These are phyloP conservation scores for Pseudozyma hubeiensis DNA, from an alignment of 1,284 basidiomycete genomes.

Conservation along the genomic window DNA sequence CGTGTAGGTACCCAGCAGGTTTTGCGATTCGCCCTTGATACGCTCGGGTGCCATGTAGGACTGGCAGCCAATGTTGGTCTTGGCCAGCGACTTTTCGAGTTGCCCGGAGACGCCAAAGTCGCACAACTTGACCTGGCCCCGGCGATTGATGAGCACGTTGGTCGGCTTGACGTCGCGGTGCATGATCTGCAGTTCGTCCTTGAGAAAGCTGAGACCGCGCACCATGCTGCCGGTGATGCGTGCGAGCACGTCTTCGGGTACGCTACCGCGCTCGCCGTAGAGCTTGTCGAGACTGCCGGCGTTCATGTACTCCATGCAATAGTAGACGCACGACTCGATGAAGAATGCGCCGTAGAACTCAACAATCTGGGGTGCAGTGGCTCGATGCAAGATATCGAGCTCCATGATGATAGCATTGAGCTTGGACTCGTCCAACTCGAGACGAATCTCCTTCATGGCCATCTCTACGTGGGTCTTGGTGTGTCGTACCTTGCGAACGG, in stretches of 20 bases:
- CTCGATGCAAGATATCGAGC: constrained; percentile 94
- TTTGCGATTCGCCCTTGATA: constrained; percentile 91
- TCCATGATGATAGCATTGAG: constrained; percentile 98
- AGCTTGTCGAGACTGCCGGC: constrained; percentile 92
- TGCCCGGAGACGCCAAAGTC: constrained; percentile 99
- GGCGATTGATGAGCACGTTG: constrained; percentile 90
- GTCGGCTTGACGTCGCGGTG: constrained; percentile 98
- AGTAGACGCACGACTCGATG: constrained; percentile 97
- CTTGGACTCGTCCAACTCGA: constrained; percentile 95
- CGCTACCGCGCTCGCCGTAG: constrained; percentile 68
- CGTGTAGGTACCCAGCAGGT: constrained; percentile 88
- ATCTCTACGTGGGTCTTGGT: constrained; percentile 93
- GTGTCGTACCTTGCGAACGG: constrained; percentile 93
- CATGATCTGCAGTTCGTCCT: constrained; percentile 95
- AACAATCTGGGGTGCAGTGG: constrained; percentile 88
- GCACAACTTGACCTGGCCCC: constrained; percentile 91
- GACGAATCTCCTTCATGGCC: constrained; percentile 99
- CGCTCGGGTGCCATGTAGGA: constrained; percentile 99
- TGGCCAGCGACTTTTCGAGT: constrained; percentile 92
- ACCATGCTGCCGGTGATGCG: constrained; percentile 86
- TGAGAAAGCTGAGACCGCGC: constrained; percentile 91
- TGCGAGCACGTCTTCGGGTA: constrained; percentile 87
- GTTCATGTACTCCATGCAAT: constrained; percentile 99
- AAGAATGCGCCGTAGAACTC: constrained; percentile 99
- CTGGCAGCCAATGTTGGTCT: constrained; percentile 99